phyloP scores from a whole-genome alignment of 1,284 basidiomycete genomes.

The Marasmius fiardii region DNA sequence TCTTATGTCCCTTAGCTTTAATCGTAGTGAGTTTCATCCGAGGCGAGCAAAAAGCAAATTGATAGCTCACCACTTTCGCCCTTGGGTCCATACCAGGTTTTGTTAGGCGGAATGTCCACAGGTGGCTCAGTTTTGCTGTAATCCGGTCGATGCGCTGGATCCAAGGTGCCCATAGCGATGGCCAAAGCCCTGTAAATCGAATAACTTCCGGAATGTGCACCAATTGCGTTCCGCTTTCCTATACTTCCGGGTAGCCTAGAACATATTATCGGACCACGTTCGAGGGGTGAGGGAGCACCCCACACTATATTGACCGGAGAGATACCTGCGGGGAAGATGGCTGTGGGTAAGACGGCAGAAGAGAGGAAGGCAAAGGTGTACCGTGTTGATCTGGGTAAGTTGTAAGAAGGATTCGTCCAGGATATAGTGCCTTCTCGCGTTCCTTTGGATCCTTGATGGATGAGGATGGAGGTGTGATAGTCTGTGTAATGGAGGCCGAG shows the following conservation, averaged over 20 bases:
- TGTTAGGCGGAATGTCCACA: conserved; percentile 75
- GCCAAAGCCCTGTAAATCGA: conserved; percentile 92
- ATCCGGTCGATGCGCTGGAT: conserved; percentile 84
- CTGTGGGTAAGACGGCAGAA: not conserved
- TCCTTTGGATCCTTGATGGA: conserved; percentile 47
- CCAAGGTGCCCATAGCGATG: conserved; percentile 87
- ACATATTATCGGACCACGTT: conserved; percentile 87
- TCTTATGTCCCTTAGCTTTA: conserved; percentile 48
- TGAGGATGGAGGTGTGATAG: not conserved
- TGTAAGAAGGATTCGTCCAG: conserved; percentile 76
- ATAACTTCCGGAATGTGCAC: conserved; percentile 92
- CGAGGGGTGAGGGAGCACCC: conserved; percentile 67
- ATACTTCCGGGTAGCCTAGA: conserved; percentile 83
- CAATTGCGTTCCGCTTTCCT: conserved; percentile 90
- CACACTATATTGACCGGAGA: conserved; percentile 78
- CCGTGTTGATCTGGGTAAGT: conserved; percentile 53
- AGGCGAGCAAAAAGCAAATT: conserved; percentile 15
- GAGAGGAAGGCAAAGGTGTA: conserved; percentile 19
- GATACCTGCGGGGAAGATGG: not conserved
- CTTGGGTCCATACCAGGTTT: conserved; percentile 69
- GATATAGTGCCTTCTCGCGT: conserved; percentile 71
- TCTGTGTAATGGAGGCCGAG: not conserved
- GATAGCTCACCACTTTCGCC: not conserved
- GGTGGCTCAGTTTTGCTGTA: conserved; percentile 89
- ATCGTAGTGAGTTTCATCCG: not conserved